Conservation (phyloP, 805 yeast species). For the Sugiyamaella valdiviana region DNA sequence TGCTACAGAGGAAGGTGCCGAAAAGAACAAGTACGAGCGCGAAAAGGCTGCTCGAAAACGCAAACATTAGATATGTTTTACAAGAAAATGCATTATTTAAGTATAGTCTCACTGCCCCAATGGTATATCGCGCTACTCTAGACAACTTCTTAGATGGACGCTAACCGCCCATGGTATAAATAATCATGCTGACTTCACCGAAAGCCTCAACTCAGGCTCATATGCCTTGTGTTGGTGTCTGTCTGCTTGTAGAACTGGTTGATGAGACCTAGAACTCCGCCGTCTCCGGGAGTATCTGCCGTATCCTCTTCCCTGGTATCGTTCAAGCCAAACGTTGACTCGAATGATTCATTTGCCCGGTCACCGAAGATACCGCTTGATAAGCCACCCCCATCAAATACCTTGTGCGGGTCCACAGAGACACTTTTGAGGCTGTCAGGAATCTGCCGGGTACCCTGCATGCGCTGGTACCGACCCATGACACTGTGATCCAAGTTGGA, state of each 20-base stretch:
- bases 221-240: conserved; percentile 36
- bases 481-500: conserved; percentile 27
- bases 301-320: conserved; percentile 38
- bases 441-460: conserved; percentile 11
- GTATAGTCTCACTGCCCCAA: conserved; percentile 38
- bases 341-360: conserved; percentile 3
- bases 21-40: conserved; percentile 83
- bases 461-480: conserved; percentile 28
- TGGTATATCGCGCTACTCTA: background rate
- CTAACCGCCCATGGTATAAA: background rate
- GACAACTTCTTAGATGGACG: background rate
- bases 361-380: background rate
- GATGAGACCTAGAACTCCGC: conserved; percentile 71
- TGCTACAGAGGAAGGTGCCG: conserved; percentile 91
- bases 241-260: conserved; percentile 65
- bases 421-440: background rate
- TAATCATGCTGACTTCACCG: background rate
- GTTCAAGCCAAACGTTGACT: conserved; percentile 9
- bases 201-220: background rate
- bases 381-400: conserved; percentile 18
- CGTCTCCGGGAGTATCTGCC: conserved; percentile 31
- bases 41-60: conserved; percentile 65
- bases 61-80: conserved; percentile 20
- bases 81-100: background rate
- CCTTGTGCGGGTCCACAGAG: background rate